Evolutionary conservation across 768 basidiomycete species (phyloP), one percentile per base, ranked within the genome.

Genomic region (Leccinum obscurum): DNA sequence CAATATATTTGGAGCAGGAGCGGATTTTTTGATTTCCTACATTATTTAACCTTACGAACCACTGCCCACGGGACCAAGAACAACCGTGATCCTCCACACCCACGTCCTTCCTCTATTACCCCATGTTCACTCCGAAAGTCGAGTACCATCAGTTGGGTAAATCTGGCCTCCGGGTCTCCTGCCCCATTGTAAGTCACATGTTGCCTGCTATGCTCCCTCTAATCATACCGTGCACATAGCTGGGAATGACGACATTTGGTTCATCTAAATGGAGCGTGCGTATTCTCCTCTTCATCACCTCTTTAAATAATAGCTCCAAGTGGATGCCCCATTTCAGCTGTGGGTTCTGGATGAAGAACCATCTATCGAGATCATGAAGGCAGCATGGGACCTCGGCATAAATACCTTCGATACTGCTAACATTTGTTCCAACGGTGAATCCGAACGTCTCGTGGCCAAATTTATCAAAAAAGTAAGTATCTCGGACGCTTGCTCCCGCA

Each of bases 361-460:
- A n/a, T 70, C 74, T 0, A 56, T 74, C 20, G 60, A 67, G 51
- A 66, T 78, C 59, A 57, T 80, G 54, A 77, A 78, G 59, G 67
- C 70, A 10, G 80, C 80, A 4, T 79, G 70, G 69, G 72, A 78
- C 30, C 62, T 70, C 13, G 80, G 80, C 4, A 71, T 80, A 60
- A 77, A 70, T 57, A 77, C 75, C 4, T 70, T 76, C 54, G 78
- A 80, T 41, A 77, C 77, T 1, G 76, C 77, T n/a, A 77, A 77
- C 54, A 14, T 73, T 4, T 78, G 77, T 50, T 72, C 71, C 17
- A 71, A 72, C 37, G 77, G 75, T 26, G 70, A 72, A 52, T 78
- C 76, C 0, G 80, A 81, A 59, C 62, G 68, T 10, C 52, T 81
- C 46, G 55, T 78, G 9, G 77, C 64, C 11, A 73, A 24, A 24